phyloP scores from a whole-genome alignment of 1,284 basidiomycete species.

The Vanrija sp. region DNA sequence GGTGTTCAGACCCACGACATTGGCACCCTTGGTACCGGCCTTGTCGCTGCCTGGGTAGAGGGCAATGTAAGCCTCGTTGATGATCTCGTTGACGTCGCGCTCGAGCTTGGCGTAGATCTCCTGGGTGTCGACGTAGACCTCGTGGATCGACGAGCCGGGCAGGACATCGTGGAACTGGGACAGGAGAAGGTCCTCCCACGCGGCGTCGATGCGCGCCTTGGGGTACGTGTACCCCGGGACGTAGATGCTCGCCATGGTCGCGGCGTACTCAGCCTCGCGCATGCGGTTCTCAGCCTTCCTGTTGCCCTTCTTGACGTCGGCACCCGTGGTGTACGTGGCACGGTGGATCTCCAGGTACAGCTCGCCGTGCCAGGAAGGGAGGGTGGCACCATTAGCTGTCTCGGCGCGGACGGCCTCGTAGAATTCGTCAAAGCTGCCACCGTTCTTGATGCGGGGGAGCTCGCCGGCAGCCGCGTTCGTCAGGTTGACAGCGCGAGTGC shows the following conservation, averaged over 20 bases:
- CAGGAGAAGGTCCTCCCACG: constrained; percentile 82
- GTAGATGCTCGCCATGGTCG: constrained; percentile 73
- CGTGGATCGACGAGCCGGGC: constrained; percentile 72
- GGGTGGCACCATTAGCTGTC: constrained; percentile 62
- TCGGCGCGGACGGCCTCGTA: constrained; percentile 67
- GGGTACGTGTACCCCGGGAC: constrained; percentile 57
- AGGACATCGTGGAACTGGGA: constrained; percentile 89
- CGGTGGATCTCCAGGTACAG: constrained; percentile 78
- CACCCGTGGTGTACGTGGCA: constrained; percentile 32
- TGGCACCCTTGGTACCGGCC: neutral
- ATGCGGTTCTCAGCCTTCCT: constrained; percentile 83
- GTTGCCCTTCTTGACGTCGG: constrained; percentile 62
- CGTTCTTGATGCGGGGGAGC: constrained; percentile 74
- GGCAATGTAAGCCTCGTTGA: constrained; percentile 70
- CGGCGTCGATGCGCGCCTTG: constrained; percentile 67
- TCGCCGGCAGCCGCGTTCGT: constrained; percentile 50
- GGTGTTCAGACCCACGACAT: constrained; percentile 19
- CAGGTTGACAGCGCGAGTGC: constrained; percentile 66
- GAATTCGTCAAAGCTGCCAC: constrained; percentile 72
- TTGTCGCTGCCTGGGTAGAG: constrained; percentile 52
- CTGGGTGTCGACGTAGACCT: constrained; percentile 37
- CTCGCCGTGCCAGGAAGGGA: constrained; percentile 88
- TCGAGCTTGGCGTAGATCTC: constrained; percentile 53
- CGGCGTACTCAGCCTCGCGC: constrained; percentile 72
- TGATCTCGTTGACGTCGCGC: constrained; percentile 61